Percentiles rank a stretch among this genome's conserved stretches.
These are phyloP conservation scores for Gnaphalium uliginosum DNA, from an alignment of 129 eudicot species.

Conservation along the genomic window DNA sequence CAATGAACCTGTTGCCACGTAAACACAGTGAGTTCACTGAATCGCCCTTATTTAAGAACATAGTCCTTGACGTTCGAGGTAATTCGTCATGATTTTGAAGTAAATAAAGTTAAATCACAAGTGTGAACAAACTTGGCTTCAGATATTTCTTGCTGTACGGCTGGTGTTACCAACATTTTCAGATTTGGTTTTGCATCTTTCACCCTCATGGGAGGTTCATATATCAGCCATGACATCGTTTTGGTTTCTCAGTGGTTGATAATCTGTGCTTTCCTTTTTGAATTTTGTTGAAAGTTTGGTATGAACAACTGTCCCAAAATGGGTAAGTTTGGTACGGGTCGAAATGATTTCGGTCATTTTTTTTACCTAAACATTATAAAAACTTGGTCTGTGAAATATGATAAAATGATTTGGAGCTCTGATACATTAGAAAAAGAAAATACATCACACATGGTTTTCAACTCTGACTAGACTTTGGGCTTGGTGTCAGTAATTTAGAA, in stretches of 20 bases:
- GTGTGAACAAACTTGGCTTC: background rate
- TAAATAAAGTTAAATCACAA: background rate
- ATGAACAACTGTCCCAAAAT: background rate
- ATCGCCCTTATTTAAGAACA: background rate
- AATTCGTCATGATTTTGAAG: background rate
- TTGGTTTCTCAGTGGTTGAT: background rate
- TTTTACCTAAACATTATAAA: background rate
- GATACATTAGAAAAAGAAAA: background rate
- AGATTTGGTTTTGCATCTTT: background rate
- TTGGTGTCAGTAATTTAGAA: background rate
- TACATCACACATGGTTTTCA: background rate
- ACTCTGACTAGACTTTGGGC: background rate
- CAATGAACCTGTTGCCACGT: background rate
- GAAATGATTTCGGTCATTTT: background rate
- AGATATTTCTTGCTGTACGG: background rate
- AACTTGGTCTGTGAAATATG: background rate
- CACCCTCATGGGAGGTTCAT: no score
- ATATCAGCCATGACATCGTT: background rate
- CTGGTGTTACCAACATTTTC: background rate
- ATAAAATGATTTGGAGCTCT: background rate
- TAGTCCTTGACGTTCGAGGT: background rate
- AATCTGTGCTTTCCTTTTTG: background rate
- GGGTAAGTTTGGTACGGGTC: background rate
- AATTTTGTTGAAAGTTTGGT: background rate
- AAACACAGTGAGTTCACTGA: background rate